A percentile compares a stretch with the other conserved stretches of the same genome.
Conservation (phyloP, 495 filamentous ascomycete genomes). For the Annulohypoxylon nitens region DNA sequence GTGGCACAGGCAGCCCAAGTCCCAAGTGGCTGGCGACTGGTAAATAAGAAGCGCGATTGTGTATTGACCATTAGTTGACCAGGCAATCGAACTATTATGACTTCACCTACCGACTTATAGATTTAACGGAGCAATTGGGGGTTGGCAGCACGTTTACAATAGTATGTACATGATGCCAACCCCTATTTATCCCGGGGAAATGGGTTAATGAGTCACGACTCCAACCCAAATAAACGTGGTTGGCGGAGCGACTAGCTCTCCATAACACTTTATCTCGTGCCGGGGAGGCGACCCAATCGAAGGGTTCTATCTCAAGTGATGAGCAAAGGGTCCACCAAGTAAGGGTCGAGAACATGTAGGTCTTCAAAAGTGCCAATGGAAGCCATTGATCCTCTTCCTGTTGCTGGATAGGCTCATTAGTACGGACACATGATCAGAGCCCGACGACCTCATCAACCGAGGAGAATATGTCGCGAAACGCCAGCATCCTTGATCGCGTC, state of each 20-base stretch:
- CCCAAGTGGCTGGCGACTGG: constrained; percentile 19
- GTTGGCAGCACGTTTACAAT: constrained; percentile 7
- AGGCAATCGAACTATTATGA: constrained; percentile 25
- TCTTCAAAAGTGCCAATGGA: constrained; percentile 22
- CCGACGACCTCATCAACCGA: constrained; percentile 4
- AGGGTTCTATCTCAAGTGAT: constrained; percentile 21
- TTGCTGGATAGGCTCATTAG: constrained; percentile 11
- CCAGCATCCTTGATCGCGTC: constrained; percentile 5
- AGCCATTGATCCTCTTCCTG: constrained; percentile 30
- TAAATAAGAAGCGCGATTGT: constrained; percentile 8
- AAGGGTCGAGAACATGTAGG: constrained; percentile 30
- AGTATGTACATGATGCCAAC: constrained; percentile 3
- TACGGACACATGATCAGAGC: background rate
- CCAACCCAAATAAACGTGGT: constrained; percentile 21
- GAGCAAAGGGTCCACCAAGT: constrained; percentile 27
- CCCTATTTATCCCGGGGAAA: constrained; percentile 23
- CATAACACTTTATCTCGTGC: constrained; percentile 21
- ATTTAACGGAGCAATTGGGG: background rate
- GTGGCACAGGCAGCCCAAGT: constrained; percentile 24
- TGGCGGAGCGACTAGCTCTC: constrained; percentile 36
- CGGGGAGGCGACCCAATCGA: constrained; percentile 30
- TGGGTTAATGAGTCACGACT: constrained; percentile 28
- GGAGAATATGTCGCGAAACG: background rate
- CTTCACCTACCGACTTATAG: constrained; percentile 5
- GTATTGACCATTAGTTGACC: constrained; percentile 23